Evolutionary conservation across 768 basidiomycete species (phyloP).

Genomic region (Psilocybe cubensis): DNA sequence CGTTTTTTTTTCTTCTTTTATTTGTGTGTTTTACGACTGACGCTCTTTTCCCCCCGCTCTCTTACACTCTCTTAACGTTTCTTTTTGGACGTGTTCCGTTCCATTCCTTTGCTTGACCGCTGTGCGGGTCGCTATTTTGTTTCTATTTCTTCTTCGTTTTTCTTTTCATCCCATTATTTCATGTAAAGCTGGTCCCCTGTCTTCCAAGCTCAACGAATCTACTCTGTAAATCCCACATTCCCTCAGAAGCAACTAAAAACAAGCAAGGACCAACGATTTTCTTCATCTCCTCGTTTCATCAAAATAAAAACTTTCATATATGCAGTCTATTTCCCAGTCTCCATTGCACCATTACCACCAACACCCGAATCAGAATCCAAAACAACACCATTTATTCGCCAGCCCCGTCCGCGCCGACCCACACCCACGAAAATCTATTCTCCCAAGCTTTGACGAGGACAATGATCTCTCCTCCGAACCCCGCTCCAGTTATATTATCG

Average conservation of each 20-base stretch:
- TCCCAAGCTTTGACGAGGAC: not conserved
- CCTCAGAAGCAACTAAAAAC: not conserved
- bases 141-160: not conserved
- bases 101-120: not conserved
- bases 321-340: not conserved
- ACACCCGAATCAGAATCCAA: not conserved
- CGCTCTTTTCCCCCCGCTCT: no score
- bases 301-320: no score
- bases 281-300: not conserved
- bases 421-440: not conserved
- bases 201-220: no score
- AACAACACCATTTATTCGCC: not conserved
- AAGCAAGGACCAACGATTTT: not conserved
- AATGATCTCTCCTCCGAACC: not conserved
- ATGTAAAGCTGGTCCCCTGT: not conserved
- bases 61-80: no score
- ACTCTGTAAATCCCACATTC: no score
- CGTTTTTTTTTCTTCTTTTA: no score
- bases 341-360: no score
- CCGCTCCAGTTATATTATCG: not conserved
- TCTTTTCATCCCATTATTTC: no score
- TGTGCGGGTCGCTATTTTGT: not conserved
- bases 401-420: not conserved
- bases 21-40: no score
- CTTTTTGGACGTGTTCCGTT: no score